Conservation (phyloP, 306 rosid genomes). For the Notholithocarpus densiflorus region DNA sequence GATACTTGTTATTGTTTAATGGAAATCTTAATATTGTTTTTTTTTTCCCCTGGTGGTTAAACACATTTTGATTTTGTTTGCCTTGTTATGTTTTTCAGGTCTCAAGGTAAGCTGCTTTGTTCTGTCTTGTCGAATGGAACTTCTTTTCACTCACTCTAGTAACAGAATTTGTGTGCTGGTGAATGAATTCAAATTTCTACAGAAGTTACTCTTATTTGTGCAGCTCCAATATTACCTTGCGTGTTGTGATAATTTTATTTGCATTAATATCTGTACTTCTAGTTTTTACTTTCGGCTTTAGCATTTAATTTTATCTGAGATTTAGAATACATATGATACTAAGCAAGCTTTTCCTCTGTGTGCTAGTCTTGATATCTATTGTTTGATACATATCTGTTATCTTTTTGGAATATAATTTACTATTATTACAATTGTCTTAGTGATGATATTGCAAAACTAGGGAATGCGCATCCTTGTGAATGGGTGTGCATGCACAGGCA, state of each 20-base stretch:
- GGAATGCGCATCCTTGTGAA: not conserved
- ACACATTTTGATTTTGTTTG: constrained; percentile 1
- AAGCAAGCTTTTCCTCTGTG: not conserved
- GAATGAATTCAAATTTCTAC: constrained; percentile 20
- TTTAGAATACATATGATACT: not conserved
- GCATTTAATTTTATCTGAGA: not conserved
- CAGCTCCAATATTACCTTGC: not conserved
- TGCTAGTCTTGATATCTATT: not conserved
- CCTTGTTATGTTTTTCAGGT: constrained; percentile 60
- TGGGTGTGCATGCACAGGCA: not conserved
- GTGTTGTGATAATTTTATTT: constrained; percentile 3
- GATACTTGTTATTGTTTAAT: constrained; percentile 8
- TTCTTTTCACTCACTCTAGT: constrained; percentile 23
- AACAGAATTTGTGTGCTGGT: constrained; percentile 21
- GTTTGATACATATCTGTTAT: not conserved
- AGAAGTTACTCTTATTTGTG: constrained; percentile 21
- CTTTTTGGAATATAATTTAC: not conserved
- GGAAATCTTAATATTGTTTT: not conserved
- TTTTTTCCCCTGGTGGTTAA: constrained; percentile 8
- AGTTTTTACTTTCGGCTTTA: not conserved
- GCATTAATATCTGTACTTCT: not conserved
- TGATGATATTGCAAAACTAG: not conserved
- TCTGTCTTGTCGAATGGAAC: constrained; percentile 29
- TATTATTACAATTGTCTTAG: not conserved
- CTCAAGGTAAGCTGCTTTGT: constrained; percentile 69